Base-by-base conservation (phyloP, 176 grass and related monocot species). In the Cocos nucifera region DNA sequence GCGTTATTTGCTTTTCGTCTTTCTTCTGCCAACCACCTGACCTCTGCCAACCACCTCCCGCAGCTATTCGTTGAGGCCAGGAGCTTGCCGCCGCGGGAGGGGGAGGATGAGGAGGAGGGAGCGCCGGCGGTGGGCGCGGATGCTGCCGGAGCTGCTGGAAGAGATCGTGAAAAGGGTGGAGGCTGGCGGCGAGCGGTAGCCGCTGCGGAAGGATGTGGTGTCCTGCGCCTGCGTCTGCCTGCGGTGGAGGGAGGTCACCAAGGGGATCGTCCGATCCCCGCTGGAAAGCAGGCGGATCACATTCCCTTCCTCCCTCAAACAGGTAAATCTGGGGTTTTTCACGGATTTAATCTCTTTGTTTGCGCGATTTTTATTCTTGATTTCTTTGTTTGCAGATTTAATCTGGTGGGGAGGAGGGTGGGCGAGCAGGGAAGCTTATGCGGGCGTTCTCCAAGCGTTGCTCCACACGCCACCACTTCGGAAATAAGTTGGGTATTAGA, bases 261-360 rank as follows among this genome's bases (percentile, higher is more conserved):
- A n/a, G 4, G 56, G 69, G 58, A 70, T 88, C 5, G 74, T 93
- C 53, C 69, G 80, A 17, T 80, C 80, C 28, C 89, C 84, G 3
- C 64, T 69, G 20, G 75, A 79, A 54, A 86, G 74, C 17, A 84
- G 84, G 22, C 84, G 84, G 77, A 87, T 93, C 63, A 88, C 89
- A 71, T 88, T 93, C 89, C 89, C 84, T 26, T 93, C 84, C 49
- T 93, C 89, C 62, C 89, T 93, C 70, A 93, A 93, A 65, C 89
- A 87, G 89, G 89, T 92, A 69, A 80, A 63, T n/a, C 56, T n/a
- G 27, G 51, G 51, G 48, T 52, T 59, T 54, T 19, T 15, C 27
- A 4, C 27, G 3, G 27, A 28, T 28, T 28, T 28, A 28, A 28
- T 28, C 23, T 50, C 17, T 22, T 28, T 78, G 24, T 63, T 74